Evolutionary conservation across 352 stramenopile genomes (phyloP), one percentile per base, ranked within the genome.

Genomic region (Blastocystis sp.): DNA sequence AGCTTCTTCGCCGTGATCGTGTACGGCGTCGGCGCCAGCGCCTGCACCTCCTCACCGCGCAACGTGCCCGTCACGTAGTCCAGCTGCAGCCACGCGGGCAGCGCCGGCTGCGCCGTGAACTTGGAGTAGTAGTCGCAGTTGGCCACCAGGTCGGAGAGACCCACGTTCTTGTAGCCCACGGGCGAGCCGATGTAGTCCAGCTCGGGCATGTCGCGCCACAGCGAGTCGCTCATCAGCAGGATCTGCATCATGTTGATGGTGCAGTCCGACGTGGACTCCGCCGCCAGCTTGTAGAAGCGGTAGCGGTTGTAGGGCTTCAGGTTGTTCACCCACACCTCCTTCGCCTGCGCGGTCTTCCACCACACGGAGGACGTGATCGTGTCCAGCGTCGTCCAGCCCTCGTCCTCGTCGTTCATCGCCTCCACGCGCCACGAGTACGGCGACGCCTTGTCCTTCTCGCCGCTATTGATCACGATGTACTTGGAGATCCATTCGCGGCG

Each of bases 401-500:
- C 11, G 21, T 79, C 78, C 11, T 88, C 63, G 7, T 21, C 17
- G 45, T 88, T 88, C 45, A 54, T 79, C n/a, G 45, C 78, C 48
- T 88, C 28, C 24, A 88, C 59, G 11, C 24, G 40, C 78, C 78
- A 88, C 17, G 78, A 38, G 21, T 28, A 24, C 7, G 78, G 60
- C 19, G 48, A 43, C 7, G 43, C 43, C 78, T 88, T 84, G 40
- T 84, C 57, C n/a, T 84, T 28, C n/a, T 68, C 21, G 10, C 3
- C 48, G 60, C 59, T 66, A 4, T 40, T 76, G 34, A 88, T 17
- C n/a, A 88, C 60, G 11, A 61, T 43, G 59, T 88, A 88, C 60
- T 88, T 88, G 6, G 40, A 65, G 38, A 88, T 88, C 64, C 68
- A 88, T 57, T 88, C 78, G 11, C 64, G 64, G 62, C 78, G 64